Evolutionary conservation across 2,329 filamentous ascomycete genomes (phyloP), one percentile per base, ranked within the genome.

Genomic region (Alternaria dauci): DNA sequence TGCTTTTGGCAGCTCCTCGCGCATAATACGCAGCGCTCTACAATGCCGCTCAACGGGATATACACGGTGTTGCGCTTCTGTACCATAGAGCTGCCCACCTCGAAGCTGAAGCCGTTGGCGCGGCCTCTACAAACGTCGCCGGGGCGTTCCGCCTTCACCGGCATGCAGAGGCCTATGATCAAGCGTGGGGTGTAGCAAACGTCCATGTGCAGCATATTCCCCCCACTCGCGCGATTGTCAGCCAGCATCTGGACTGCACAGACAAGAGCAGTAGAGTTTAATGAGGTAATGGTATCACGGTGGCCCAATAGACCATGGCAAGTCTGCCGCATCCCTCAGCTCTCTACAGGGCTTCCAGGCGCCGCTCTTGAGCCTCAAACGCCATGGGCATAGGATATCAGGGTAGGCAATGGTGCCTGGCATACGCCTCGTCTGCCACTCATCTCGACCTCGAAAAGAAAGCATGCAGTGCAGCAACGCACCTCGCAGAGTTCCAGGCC

Each of bases 211-310:
- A 58, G 62, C 57, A 30, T 60, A 47, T 26, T 58, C 58, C 52
- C 52, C 63, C 58, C 69, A 69, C 69, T 36, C 58, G 63, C 61
- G 55, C 62, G 25, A 58, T 44, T 57, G 56, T 61, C 61, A 70
- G 59, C 63, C 59, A 68, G 47, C 61, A 57, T 58, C 58, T 46
- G 53, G 55, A 51, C 59, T 62, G 64, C 66, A 65, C 55, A 48
- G 63, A 59, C 66, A 62, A 47, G 62, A 50, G 59, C 63, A 52
- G 23, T 11, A 47, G 57, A 59, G 12, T 71, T 69, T 69, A 55
- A 50, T 64, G 63, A 69, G 71, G 71, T 74, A 76, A 76, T 76
- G 63, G 73, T 74, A 75, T 72, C 67, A 74, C 72, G 38, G 58
- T 39, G 55, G 46, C 39, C 64, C 65, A 68, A 63, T 67, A 34